Conservation (phyloP, 345 rosid species). For the Stellera chamaejasme region DNA sequence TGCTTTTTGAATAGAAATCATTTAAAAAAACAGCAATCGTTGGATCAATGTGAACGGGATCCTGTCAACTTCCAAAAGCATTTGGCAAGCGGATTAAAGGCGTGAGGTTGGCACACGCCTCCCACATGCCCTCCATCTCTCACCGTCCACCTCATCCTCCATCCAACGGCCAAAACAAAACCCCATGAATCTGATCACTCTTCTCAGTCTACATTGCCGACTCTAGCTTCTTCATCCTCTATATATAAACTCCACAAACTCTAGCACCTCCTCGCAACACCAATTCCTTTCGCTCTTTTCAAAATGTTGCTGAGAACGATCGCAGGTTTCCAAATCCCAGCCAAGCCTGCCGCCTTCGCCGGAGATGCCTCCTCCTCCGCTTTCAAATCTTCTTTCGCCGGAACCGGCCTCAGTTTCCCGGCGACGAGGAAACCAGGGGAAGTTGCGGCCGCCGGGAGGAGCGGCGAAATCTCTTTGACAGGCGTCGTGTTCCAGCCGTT, state of each 20-base stretch:
- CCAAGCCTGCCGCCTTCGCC: slow-evolving; percentile 6
- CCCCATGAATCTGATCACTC: slow-evolving; percentile 12
- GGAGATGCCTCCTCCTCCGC: not conserved
- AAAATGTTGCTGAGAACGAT: slow-evolving; percentile 18
- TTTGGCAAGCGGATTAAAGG: slow-evolving; percentile 15
- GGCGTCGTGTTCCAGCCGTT: slow-evolving; percentile 50
- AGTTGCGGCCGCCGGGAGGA: slow-evolving; percentile 6
- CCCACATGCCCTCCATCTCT: slow-evolving; percentile 16
- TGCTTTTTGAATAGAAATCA: too few relatives aligned
- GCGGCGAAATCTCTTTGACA: not conserved
- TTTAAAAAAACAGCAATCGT: too few relatives aligned
- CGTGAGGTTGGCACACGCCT: slow-evolving; percentile 72
- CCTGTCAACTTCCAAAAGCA: too few relatives aligned
- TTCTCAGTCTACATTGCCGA: not conserved
- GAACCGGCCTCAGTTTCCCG: not conserved
- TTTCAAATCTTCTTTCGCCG: too few relatives aligned
- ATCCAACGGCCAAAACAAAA: slow-evolving; percentile 39
- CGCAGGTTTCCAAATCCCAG: slow-evolving; percentile 8
- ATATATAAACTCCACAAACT: too few relatives aligned
- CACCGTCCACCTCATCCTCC: slow-evolving; percentile 5
- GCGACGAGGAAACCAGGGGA: slow-evolving; percentile 10
- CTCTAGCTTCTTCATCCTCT: too few relatives aligned
- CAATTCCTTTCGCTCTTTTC: too few relatives aligned
- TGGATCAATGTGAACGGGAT: slow-evolving; percentile 21
- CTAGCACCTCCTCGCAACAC: too few relatives aligned